These are phyloP conservation scores for Wickerhamomyces hampshirensis DNA, from an alignment of 805 yeast species.

Conservation along the genomic window DNA sequence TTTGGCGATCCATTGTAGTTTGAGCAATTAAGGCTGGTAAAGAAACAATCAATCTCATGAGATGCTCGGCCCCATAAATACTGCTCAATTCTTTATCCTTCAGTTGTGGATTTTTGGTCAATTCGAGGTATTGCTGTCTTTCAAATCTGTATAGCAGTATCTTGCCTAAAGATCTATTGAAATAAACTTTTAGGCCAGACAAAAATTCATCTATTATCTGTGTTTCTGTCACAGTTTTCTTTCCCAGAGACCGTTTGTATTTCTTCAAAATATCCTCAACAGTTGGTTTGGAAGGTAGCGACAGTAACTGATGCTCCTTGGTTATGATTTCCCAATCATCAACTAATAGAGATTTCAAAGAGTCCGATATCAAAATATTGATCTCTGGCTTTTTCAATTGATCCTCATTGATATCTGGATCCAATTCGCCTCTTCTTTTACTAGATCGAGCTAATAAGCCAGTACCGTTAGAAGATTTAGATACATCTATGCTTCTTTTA, in stretches of 20 bases:
- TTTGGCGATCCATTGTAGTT: constrained; percentile 76
- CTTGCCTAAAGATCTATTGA: constrained; percentile 67
- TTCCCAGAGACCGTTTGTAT: constrained; percentile 35
- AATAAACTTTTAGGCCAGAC: constrained; percentile 65
- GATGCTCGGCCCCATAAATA: constrained; percentile 77
- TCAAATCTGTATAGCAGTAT: constrained; percentile 72
- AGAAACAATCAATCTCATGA: constrained; percentile 69
- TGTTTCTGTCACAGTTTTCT: constrained; percentile 30
- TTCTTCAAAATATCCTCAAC: constrained; percentile 50
- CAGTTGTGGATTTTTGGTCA: constrained; percentile 33
- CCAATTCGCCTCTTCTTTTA: constrained; percentile 26
- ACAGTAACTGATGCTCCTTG: constrained; percentile 65
- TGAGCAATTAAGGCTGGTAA: constrained; percentile 81
- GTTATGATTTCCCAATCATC: constrained; percentile 95
- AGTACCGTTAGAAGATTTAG: constrained; percentile 8
- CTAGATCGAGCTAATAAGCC: constrained; percentile 15
- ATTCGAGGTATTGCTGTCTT: constrained; percentile 61
- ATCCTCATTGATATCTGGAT: constrained; percentile 28
- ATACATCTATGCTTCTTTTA: constrained; percentile 13
- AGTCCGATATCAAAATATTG: constrained; percentile 53
- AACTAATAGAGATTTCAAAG: constrained; percentile 65
- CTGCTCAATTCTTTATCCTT: constrained; percentile 34
- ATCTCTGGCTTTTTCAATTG: constrained; percentile 35
- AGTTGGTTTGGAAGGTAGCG: constrained; percentile 54
- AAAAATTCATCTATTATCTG: constrained; percentile 62